Evolutionary conservation across 108 stramenopile genomes (phyloP), one percentile per base, ranked within the genome.

Genomic region (Cyclotella sp.): DNA sequence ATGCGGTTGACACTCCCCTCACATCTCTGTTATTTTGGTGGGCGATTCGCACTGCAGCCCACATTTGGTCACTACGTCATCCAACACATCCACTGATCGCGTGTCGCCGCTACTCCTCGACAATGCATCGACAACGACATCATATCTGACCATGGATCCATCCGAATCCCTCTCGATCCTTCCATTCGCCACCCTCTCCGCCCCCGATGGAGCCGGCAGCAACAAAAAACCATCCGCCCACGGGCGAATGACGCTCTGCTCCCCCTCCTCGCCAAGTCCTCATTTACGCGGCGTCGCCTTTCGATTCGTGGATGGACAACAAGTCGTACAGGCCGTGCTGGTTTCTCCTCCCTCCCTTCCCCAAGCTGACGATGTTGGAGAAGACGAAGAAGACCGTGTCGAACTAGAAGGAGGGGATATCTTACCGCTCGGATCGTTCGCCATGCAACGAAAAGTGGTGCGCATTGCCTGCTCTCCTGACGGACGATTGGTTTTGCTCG

Each of bases 101-200:
- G 4, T 34, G 4, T 6, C 34, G 6, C 34, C 34, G 34, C 34
- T 2, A 34, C 34, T n/a, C n/a, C 2, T 34, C 34, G 34, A 34
- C 2, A 34, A 34, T 6, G 34, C 34, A 34, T 34, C 34, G 34
- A 34, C 34, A 34, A 34, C 34, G 34, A 34, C 34, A 34, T 34
- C 34, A 34, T 6, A 34, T 34, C 6, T 2, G 34, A 34, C 34
- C 7, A 57, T 57, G 55, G 55, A 57, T 26, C 55, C 24, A 57
- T 57, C 61, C 61, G 39, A 62, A 62, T 3, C 61, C 30, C 61
- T 62, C 30, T 62, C 61, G 3, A 41, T 62, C 39, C 61, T 19
- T 3, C 40, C 29, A 39, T 39, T 41, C 61, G 14, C 61, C 15
- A 15, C 30, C 61, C 61, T 62, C 61, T 30, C 61, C 61, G 12